Percentiles rank a stretch among this genome's conserved stretches.
Conservation (phyloP, 495 filamentous ascomycete genomes). For the Penicillium crystallinum region DNA sequence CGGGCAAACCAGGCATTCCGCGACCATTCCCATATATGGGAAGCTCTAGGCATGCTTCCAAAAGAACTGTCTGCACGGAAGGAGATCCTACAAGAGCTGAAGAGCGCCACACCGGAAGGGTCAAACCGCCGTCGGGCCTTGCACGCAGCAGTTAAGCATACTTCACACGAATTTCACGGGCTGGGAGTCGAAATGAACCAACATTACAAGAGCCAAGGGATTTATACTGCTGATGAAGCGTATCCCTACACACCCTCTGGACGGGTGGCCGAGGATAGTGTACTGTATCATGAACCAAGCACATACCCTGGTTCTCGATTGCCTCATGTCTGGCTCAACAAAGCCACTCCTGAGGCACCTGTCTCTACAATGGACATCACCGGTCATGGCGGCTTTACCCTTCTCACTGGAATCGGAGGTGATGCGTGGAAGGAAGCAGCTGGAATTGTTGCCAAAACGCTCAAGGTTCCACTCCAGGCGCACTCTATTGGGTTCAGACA, state of each 20-base stretch:
- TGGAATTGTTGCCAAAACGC: slow-evolving; percentile 13
- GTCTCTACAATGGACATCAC: slow-evolving; percentile 51
- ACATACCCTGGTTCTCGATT: slow-evolving; percentile 49
- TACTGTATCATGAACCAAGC: slow-evolving; percentile 15
- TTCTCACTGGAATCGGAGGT: slow-evolving; percentile 48
- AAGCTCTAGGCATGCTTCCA: slow-evolving; percentile 38
- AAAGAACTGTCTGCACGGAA: not conserved
- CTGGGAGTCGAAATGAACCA: slow-evolving; percentile 51
- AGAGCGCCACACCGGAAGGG: slow-evolving; percentile 27
- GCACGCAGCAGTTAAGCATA: slow-evolving; percentile 32
- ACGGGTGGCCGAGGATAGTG: slow-evolving; percentile 11
- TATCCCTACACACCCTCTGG: not conserved
- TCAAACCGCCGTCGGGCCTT: slow-evolving; percentile 25
- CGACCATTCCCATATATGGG: slow-evolving; percentile 38
- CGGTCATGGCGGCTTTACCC: slow-evolving; percentile 43
- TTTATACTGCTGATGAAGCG: slow-evolving; percentile 34
- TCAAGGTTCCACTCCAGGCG: slow-evolving; percentile 35
- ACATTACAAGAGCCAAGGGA: slow-evolving; percentile 31
- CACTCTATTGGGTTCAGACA: slow-evolving; percentile 45
- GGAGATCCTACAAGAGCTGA: slow-evolving; percentile 29
- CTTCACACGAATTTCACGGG: slow-evolving; percentile 43
- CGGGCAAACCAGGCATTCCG: slow-evolving; percentile 47
- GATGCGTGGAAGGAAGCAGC: slow-evolving; percentile 46
- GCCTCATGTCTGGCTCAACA: slow-evolving; percentile 53
- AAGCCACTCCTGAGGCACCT: slow-evolving; percentile 28